phyloP scores from a whole-genome alignment of 2,329 filamentous ascomycete genomes.

The Stemphylium vesicarium region DNA sequence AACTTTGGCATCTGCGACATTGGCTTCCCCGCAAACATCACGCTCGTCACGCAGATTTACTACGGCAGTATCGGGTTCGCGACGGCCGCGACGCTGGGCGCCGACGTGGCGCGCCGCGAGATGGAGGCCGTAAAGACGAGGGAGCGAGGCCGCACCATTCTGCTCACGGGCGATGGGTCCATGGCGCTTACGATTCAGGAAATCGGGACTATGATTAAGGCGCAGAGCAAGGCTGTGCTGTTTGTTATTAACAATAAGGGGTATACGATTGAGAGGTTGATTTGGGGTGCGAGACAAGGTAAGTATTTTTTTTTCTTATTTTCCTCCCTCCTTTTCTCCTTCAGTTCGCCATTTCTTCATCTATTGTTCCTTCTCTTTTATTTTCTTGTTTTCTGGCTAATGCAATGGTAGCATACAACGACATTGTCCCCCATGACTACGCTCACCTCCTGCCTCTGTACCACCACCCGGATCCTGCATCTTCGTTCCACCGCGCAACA shows the following conservation, averaged over 20 bases:
- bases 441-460: constrained; percentile 51
- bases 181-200: constrained; percentile 72
- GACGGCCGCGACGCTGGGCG: constrained; percentile 51
- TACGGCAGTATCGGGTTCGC: constrained; percentile 55
- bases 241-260: constrained; percentile 57
- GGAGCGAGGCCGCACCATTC: constrained; percentile 53
- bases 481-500: constrained; percentile 45
- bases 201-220: constrained; percentile 66
- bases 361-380: too few species aligned
- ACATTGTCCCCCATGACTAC: constrained; percentile 50
- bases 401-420: constrained; percentile 44
- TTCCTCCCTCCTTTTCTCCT: neutral
- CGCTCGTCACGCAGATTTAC: constrained; percentile 51
- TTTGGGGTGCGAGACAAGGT: constrained; percentile 52
- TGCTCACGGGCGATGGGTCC: constrained; percentile 69
- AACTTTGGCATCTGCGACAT: constrained; percentile 49
- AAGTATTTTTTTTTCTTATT: constrained; percentile 3
- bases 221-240: constrained; percentile 45
- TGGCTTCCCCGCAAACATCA: constrained; percentile 33
- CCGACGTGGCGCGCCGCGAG: constrained; percentile 59
- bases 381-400: constrained; percentile 1
- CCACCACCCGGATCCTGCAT: constrained; percentile 38
- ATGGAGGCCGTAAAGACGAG: constrained; percentile 23
- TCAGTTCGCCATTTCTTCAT: neutral
- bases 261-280: constrained; percentile 56